Percentiles rank a stretch among this genome's conserved stretches.
phyloP scores from a whole-genome alignment of 2,329 filamentous ascomycete species.

The Clarireedia monteithiana region DNA sequence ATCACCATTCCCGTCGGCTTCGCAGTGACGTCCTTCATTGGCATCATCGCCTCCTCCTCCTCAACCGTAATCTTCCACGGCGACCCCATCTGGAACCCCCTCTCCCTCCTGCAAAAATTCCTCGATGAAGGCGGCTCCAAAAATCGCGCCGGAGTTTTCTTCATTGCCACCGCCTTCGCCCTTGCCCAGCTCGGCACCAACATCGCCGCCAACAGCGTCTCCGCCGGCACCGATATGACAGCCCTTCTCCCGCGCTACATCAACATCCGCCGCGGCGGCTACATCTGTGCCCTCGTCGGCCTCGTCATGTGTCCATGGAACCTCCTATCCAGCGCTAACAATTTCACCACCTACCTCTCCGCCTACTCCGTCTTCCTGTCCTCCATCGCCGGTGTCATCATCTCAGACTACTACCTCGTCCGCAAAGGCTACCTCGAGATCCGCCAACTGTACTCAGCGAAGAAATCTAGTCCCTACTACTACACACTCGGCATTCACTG shows the following conservation, averaged over 20 bases:
- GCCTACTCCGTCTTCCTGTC: slow-evolving; percentile 93
- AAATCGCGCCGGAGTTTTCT: slow-evolving; percentile 67
- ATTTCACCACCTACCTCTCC: slow-evolving; percentile 86
- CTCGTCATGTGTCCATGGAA: slow-evolving; percentile 85
- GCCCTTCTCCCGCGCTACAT: slow-evolving; percentile 72
- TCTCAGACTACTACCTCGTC: slow-evolving; percentile 81
- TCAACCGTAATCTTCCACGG: slow-evolving; percentile 58
- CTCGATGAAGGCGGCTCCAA: slow-evolving; percentile 60
- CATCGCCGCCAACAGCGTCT: slow-evolving; percentile 80
- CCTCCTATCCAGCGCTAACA: slow-evolving; percentile 65
- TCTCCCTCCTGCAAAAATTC: slow-evolving; percentile 58
- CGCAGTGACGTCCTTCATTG: slow-evolving; percentile 75
- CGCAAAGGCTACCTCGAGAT: slow-evolving; percentile 75
- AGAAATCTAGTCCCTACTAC: slow-evolving; percentile 61
- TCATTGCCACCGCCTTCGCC: slow-evolving; percentile 63
- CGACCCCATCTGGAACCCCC: slow-evolving; percentile 65
- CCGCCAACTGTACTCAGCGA: slow-evolving; percentile 69
- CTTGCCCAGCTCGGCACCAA: slow-evolving; percentile 81
- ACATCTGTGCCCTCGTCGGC: slow-evolving; percentile 72
- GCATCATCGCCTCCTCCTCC: slow-evolving; percentile 69
- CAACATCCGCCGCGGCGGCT: slow-evolving; percentile 80
- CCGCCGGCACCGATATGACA: slow-evolving; percentile 69
- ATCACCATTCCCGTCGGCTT: slow-evolving; percentile 65
- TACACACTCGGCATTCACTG: slow-evolving; percentile 69
- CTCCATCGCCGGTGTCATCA: slow-evolving; percentile 86